Evolutionary conservation across 768 basidiomycete species (phyloP).

Genomic region (Melanogaster broomeanus): DNA sequence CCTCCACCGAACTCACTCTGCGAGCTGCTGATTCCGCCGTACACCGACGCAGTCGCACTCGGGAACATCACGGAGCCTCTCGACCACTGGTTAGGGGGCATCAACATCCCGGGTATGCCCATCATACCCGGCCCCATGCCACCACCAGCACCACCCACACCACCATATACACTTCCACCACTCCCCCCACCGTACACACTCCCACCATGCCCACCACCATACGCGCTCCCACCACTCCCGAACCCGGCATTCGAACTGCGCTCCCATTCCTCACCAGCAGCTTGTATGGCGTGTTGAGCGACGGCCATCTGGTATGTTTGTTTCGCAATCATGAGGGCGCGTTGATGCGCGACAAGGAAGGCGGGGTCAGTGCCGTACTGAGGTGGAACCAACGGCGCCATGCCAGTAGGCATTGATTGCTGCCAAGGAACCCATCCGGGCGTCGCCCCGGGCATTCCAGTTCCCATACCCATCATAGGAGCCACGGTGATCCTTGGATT

Average conservation of each 20-base stretch:
- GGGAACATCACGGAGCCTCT: slow-evolving; percentile 54
- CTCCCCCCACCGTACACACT: slow-evolving; percentile 36
- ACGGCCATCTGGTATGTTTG: slow-evolving; percentile 90
- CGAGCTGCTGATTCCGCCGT: slow-evolving; percentile 51
- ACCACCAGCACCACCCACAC: slow-evolving; percentile 32
- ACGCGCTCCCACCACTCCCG: slow-evolving; percentile 47
- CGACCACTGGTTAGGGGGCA: slow-evolving; percentile 41
- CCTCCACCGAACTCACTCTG: slow-evolving; percentile 67
- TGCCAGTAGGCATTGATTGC: slow-evolving; percentile 25
- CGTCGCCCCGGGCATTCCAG: slow-evolving; percentile 26
- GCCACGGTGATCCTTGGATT: slow-evolving; percentile 39
- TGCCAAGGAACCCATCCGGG: slow-evolving; percentile 38
- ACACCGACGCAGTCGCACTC: slow-evolving; percentile 51
- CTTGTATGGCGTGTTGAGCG: slow-evolving; percentile 86
- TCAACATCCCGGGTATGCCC: slow-evolving; percentile 39
- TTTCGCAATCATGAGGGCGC: slow-evolving; percentile 84
- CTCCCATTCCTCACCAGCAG: slow-evolving; percentile 92
- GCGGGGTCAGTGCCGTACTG: slow-evolving; percentile 51
- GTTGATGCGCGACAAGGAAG: slow-evolving; percentile 78
- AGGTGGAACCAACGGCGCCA: slow-evolving; percentile 38
- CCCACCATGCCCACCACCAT: slow-evolving; percentile 41
- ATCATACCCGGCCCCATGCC: slow-evolving; percentile 39
- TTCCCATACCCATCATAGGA: slow-evolving; percentile 31
- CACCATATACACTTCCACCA: slow-evolving; percentile 51
- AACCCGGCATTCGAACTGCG: slow-evolving; percentile 61